Evolutionary conservation across 2,329 filamentous ascomycete species (phyloP), one percentile per base, ranked within the genome.

Genomic region (Fusarium continuum): DNA sequence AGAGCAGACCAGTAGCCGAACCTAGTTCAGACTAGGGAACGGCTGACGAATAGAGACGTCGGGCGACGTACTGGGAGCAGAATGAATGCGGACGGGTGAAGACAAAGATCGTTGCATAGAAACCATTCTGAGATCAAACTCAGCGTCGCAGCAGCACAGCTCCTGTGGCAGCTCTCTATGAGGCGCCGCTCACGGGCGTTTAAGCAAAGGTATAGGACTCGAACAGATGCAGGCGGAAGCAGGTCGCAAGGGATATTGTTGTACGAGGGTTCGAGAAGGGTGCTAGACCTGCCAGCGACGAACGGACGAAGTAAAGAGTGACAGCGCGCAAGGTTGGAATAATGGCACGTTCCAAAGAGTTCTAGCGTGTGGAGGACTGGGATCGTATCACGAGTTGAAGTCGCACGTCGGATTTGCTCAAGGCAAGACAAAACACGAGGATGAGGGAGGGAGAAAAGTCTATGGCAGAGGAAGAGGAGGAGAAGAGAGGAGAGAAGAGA

Each of bases 41-140:
- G 34, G 25, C 47, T 48, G 40, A 26, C 20, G 14, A 40, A 48
- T 47, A 50, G 62, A 52, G 55, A 54, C 56, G 62, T 46, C 60
- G 57, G 56, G 45, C 43, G 67, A 88, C 87, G 75, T 87, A 89
- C 86, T 82, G 72, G 82, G 79, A 76, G 84, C 83, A 67, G 83
- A 79, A 71, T 82, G 80, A 67, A 82, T 79, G 77, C 82, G 82
- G 76, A 85, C 85, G 70, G 85, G 83, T 75, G 86, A 88, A 67
- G 87, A 88, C 63, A 84, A 79, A 64, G 85, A 86, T 70, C 83
- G 83, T 77, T 87, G 83, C 84, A 86, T 85, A 76, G 84, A 83
- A 74, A 84, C 83, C 82, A 86, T 86, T 76, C 74, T 83, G 81
- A 76, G 75, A 75, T 78, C 80, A 82, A 51, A 44, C 65, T 63